Percentiles rank a stretch among this genome's conserved stretches.
Evolutionary conservation across 768 basidiomycete genomes (phyloP).

Genomic region (Serpula lacrymans): DNA sequence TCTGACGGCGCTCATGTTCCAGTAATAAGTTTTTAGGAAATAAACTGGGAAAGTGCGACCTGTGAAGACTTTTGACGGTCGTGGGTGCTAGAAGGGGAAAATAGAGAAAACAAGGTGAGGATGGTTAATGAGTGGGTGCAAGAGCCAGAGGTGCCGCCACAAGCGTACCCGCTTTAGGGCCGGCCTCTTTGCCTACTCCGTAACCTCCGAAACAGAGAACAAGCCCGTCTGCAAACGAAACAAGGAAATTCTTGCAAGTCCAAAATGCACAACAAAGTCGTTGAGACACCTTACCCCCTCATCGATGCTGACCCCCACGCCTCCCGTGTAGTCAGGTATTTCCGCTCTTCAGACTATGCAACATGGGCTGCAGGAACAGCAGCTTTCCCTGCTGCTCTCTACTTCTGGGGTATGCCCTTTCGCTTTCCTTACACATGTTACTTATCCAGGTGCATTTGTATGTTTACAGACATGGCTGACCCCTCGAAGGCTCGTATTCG

Average conservation of each 20-base stretch:
- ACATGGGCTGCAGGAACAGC: constrained; percentile 78
- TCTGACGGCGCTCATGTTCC: constrained; percentile 57
- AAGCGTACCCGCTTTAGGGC: constrained; percentile 26
- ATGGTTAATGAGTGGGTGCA: constrained; percentile 16
- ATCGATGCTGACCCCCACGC: constrained; percentile 94
- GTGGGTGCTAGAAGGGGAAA: constrained; percentile 5
- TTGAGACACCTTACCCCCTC: constrained; percentile 76
- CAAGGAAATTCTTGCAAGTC: not conserved
- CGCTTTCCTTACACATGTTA: constrained; percentile 4
- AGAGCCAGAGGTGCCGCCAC: constrained; percentile 13
- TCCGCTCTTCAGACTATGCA: constrained; percentile 85
- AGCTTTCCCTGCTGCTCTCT: constrained; percentile 77
- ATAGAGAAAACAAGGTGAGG: constrained; percentile 16
- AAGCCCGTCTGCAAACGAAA: not conserved
- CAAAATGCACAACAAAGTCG: constrained; percentile 43
- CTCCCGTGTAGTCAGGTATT: constrained; percentile 81
- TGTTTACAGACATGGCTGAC: constrained; percentile 43
- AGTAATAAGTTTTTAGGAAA: not conserved
- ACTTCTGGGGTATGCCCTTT: constrained; percentile 69
- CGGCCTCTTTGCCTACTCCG: constrained; percentile 15
- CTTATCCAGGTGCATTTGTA: constrained; percentile 11
- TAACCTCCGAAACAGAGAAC: not conserved
- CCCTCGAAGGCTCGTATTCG: constrained; percentile 35
- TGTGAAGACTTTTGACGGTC: not conserved
- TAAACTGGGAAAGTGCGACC: constrained; percentile 4